Evolutionary conservation across 2,329 filamentous ascomycete genomes (phyloP).

Genomic region (Cordyceps cateniannulata): DNA sequence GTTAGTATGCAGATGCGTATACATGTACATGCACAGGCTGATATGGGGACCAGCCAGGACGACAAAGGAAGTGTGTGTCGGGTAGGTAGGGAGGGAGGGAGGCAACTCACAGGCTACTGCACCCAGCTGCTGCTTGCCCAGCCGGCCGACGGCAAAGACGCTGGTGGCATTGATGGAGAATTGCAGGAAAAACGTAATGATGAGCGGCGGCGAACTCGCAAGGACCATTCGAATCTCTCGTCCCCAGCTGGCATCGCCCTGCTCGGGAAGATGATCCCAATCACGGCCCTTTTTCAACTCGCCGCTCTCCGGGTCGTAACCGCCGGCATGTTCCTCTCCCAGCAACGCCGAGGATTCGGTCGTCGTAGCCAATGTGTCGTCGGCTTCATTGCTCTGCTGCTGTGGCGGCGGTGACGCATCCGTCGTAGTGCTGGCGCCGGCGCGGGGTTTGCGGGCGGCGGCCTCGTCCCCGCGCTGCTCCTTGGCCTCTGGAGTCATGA

Average conservation of each 20-base stretch:
- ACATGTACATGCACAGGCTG: no score
- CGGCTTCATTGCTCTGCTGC: not conserved
- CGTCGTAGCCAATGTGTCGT: not conserved
- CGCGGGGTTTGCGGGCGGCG: not conserved
- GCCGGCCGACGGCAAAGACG: constrained; percentile 69
- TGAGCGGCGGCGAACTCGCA: constrained; percentile 63
- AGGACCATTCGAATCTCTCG: constrained; percentile 71
- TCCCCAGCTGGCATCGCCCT: constrained; percentile 6
- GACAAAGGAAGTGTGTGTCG: not conserved
- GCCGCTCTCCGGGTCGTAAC: not conserved
- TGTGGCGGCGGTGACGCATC: not conserved
- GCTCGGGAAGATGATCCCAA: constrained; percentile 4
- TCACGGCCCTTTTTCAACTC: constrained; percentile 3
- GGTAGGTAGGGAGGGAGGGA: no score
- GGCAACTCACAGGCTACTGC: constrained; percentile 36
- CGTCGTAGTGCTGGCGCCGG: not conserved
- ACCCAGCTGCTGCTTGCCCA: constrained; percentile 56
- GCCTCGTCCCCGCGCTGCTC: not conserved
- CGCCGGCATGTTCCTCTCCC: not conserved
- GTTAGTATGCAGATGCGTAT: no score
- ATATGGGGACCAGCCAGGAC: not conserved
- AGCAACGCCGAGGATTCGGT: constrained; percentile 3
- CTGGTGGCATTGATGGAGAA: constrained; percentile 77
- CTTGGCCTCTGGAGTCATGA: not conserved
- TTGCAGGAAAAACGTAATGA: constrained; percentile 68